Evolutionary conservation across 257 asterid genomes (phyloP).

Genomic region (Paulownia fortunei): DNA sequence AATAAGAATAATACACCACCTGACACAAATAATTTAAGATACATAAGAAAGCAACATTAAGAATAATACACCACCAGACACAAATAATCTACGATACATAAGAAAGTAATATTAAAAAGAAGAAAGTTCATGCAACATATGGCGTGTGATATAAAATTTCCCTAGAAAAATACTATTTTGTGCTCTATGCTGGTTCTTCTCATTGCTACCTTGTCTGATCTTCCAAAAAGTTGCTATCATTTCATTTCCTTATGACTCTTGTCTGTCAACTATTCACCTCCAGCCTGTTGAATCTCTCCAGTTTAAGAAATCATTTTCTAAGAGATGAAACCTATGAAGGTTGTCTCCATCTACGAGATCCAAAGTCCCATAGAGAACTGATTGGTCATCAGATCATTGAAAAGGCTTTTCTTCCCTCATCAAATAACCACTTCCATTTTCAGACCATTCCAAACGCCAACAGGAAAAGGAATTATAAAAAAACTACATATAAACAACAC

Average conservation of each 20-base stretch:
- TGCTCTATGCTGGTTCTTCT: neutral
- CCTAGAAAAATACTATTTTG: neutral
- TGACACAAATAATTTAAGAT: neutral
- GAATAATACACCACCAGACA: no score
- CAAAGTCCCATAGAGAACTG: neutral
- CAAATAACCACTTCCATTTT: neutral
- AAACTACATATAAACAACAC: neutral
- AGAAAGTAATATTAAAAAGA: no score
- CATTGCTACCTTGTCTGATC: no score
- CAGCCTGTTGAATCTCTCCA: neutral
- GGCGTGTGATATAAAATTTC: neutral
- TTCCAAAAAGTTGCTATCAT: no score
- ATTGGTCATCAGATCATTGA: neutral
- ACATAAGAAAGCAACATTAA: neutral
- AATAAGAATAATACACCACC: conserved; percentile 3
- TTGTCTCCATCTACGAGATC: neutral
- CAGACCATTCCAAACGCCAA: neutral
- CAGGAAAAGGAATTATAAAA: neutral
- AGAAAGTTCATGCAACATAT: neutral
- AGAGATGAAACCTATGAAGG: neutral
- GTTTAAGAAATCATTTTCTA: no score
- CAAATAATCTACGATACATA: no score
- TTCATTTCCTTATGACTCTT: neutral
- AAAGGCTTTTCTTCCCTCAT: neutral
- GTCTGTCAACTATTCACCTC: conserved; percentile 1